phyloP scores from a whole-genome alignment of 2,329 filamentous ascomycete species.

The Rhinocladiella similis region DNA sequence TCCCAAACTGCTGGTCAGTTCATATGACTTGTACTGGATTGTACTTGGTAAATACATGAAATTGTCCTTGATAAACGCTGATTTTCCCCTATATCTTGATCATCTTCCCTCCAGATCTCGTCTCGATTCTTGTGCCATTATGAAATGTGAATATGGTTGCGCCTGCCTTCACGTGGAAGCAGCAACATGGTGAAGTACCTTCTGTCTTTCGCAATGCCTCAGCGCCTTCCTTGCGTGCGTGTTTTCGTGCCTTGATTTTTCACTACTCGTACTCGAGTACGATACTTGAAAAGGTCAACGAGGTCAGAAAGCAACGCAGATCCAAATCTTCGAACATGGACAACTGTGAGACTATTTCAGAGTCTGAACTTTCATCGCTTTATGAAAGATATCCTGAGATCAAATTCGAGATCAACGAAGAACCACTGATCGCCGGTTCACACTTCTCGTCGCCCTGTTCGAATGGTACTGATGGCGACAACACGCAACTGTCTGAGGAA shows the following conservation, averaged over 20 bases:
- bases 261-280: not conserved
- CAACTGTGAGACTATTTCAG: conserved; percentile 5
- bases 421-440: conserved; percentile 1
- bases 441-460: conserved; percentile 22
- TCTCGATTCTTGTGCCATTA: conserved; percentile 4
- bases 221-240: too few species aligned
- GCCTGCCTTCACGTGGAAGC: not conserved
- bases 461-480: conserved; percentile 15
- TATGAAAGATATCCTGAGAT: conserved; percentile 28
- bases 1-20: conserved; percentile 7
- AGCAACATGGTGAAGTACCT: not conserved
- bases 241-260: too few species aligned
- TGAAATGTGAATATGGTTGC: too few species aligned
- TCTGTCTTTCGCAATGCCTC: not conserved
- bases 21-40: conserved; percentile 17
- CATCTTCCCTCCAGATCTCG: not conserved
- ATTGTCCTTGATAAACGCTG: not conserved
- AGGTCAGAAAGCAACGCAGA: not conserved
- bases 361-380: conserved; percentile 16
- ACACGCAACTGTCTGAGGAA: conserved; percentile 6
- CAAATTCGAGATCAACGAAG: conserved; percentile 17
- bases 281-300: not conserved
- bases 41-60: conserved; percentile 21
- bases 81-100: not conserved
- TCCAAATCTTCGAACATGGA: conserved; percentile 1